Evolutionary conservation across 495 filamentous ascomycete species (phyloP), one percentile per base, ranked within the genome.

Genomic region (Hyaloscypha hepaticicola): DNA sequence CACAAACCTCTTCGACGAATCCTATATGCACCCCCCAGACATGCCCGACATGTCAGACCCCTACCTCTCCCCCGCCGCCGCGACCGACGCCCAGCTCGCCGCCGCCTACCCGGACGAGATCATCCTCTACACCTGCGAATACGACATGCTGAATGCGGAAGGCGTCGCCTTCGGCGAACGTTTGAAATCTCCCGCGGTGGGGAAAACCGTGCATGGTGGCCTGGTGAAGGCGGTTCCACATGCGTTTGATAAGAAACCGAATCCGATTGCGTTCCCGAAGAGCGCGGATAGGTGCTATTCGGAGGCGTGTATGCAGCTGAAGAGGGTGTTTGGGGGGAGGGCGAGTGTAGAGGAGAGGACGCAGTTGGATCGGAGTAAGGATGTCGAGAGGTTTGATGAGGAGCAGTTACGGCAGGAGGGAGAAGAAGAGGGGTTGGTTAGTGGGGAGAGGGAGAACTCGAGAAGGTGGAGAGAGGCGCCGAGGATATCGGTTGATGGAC

Each of bases 241-340:
- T 75, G 93, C 81, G 0, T 97, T 91, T 89, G 93, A 97, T 69
- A 96, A 96, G 77, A 84, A 82, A 26, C 87, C 93, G 49, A 91
- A 92, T 73, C 91, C 90, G 11, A 80, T 89, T 65, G 82, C 83
- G n/a, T 72, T 72, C 31, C 70, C 70, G 9, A 68, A 66, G 31
- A 22, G 84, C 77, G 66, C 80, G 77, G 53, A 72, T 60, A 21
- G 58, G 25, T 66, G 63, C 65, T 84, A 83, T 69, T 50, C 62
- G 55, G 67, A 75, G 55, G 80, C 79, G 38, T 83, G 80, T 65
- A 68, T 66, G 50, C 75, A 79, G 69, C 61, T 82, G 68, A 76
- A 61, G 58, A 60, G 77, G 63, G 72, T 79, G 38, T 78, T 82
- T 69, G 72, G 72, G 21, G 66, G 66, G 0, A 41, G 60, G 21